Evolutionary conservation across 176 grass and related monocot species (phyloP), one percentile per base, ranked within the genome.

Genomic region (Carex parvula): DNA sequence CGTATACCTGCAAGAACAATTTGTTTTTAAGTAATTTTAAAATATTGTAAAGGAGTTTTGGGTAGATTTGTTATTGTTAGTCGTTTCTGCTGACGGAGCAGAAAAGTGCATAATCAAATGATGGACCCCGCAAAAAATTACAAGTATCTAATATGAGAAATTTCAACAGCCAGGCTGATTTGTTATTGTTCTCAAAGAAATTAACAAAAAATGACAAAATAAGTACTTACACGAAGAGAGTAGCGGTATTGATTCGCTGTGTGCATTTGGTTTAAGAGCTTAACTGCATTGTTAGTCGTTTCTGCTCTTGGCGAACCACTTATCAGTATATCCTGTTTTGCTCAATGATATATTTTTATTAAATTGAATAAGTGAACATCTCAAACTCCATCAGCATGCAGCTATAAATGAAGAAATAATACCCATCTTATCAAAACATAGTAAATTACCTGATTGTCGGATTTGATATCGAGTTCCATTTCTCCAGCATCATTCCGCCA

Each of bases 401-500:
- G 54, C 0, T 30, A 14, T 60, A 85, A 26, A 69, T 26, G 8
- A 11, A 62, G 17, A 14, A 79, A 69, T 22, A 18, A 48, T 20
- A 58, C 17, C 2, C 15, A 64, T 24, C 68, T 6, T 35, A 60
- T 2, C 18, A 87, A 85, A 66, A 39, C 53, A 83, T 21, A 35
- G 5, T 52, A 42, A 68, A 33, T 53, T 39, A 90, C 94, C 85
- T 91, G 75, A 30, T 68, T 41, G 16, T 91, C 41, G 35, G 83
- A 84, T 56, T 85, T 83, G 85, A 97, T 94, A 84, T 97, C 90
- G 2, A 97, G 91, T 86, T 97, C 94, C 79, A 94, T 64, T 71
- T 92, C 60, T 69, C 94, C 88, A 37, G 76, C 46, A 17, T 94
- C 91, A 68, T 89, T 94, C 22, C 71, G 85, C 94, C 94, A 97